A percentile compares a stretch with the other conserved stretches of the same genome.
Evolutionary conservation across 1,284 basidiomycete genomes (phyloP).

Genomic region (Megacollybia platyphylla): DNA sequence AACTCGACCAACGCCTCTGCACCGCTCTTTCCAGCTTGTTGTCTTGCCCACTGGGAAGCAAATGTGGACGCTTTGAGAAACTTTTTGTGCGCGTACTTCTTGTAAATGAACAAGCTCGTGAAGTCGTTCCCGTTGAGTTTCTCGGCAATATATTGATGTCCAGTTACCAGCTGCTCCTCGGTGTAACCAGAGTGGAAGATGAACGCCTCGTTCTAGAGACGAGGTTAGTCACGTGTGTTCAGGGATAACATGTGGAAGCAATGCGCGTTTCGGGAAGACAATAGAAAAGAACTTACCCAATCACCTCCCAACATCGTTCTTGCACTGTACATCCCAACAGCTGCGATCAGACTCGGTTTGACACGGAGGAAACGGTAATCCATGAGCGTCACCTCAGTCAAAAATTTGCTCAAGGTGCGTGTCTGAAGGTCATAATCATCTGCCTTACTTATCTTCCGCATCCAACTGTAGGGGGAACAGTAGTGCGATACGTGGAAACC

Average conservation of each 20-base stretch:
- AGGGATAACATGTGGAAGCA: conserved; percentile 8
- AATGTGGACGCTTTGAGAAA: conserved; percentile 81
- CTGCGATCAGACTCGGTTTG: conserved; percentile 92
- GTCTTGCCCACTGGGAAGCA: conserved; percentile 58
- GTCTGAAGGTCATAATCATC: conserved; percentile 99
- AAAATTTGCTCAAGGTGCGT: conserved; percentile 92
- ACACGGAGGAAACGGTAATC: conserved; percentile 90
- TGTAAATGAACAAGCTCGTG: conserved; percentile 79
- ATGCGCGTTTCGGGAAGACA: conserved; percentile 8
- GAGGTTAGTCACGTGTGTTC: conserved; percentile 37
- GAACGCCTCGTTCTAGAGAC: conserved; percentile 73
- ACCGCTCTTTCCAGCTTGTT: conserved; percentile 16
- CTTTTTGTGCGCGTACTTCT: conserved; percentile 96
- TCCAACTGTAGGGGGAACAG: conserved; percentile 99
- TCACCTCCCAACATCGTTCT: conserved; percentile 84
- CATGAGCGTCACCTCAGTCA: conserved; percentile 92
- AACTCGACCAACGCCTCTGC: conserved; percentile 17
- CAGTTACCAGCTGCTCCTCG: conserved; percentile 79
- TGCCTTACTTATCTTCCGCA: conserved; percentile 95
- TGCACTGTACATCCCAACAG: conserved; percentile 94
- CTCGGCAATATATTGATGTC: conserved; percentile 77
- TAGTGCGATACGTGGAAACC: conserved; percentile 95
- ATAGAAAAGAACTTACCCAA: conserved; percentile 61
- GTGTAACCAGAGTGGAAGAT: conserved; percentile 91
- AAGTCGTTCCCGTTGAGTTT: conserved; percentile 78